A percentile compares a stretch with the other conserved stretches of the same genome.
Evolutionary conservation across 2,329 filamentous ascomycete species (phyloP).

Genomic region (Pseudopyrenochaeta lycopersici): DNA sequence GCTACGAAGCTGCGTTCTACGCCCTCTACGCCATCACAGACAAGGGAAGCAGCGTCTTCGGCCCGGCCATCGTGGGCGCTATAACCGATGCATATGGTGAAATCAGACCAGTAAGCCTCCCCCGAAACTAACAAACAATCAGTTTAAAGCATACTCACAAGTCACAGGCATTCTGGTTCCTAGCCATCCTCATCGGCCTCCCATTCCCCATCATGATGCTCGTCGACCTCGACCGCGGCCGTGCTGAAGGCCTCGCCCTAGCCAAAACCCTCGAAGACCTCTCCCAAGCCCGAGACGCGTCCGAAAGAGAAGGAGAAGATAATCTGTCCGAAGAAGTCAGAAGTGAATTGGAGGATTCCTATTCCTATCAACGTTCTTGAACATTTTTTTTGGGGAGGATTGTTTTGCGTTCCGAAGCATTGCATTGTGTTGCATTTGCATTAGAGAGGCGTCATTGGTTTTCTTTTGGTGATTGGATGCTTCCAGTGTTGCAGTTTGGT

Average conservation of each 20-base stretch:
- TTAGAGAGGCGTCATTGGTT: constrained; percentile 12
- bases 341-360: constrained; percentile 19
- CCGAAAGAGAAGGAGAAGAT: constrained; percentile 13
- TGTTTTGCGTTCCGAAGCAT: not conserved
- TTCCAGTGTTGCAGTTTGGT: not conserved
- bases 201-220: constrained; percentile 86
- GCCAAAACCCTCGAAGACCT: constrained; percentile 47
- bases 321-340: constrained; percentile 21
- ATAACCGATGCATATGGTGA: constrained; percentile 78
- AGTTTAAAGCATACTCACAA: not conserved
- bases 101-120: constrained; percentile 55
- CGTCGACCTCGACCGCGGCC: constrained; percentile 77
- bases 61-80: constrained; percentile 88
- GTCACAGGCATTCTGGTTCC: constrained; percentile 81
- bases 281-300: constrained; percentile 14
- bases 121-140: not conserved
- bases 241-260: constrained; percentile 52
- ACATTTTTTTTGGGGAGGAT: not conserved
- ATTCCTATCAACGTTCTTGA: constrained; percentile 27
- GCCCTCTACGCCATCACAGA: constrained; percentile 97
- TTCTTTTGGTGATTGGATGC: not conserved
- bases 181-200: constrained; percentile 82
- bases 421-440: constrained; percentile 18
- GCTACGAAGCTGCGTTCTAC: constrained; percentile 95
- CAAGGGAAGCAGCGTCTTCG: constrained; percentile 93